Evolutionary conservation across 345 rosid species (phyloP).

Genomic region (Rhodomyrtus tomentosa): DNA sequence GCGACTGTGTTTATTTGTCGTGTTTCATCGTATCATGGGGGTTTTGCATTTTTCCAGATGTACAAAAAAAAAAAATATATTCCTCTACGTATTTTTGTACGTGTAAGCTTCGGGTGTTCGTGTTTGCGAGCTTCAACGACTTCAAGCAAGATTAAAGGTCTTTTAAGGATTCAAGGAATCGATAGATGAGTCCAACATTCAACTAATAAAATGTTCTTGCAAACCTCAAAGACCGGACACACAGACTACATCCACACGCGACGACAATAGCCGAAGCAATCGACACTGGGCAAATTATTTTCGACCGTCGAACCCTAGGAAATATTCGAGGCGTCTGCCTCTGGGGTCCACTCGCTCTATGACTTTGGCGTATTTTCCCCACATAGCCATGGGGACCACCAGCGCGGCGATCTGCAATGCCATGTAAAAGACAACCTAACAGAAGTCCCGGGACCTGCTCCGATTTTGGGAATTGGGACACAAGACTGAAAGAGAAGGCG

Average conservation of each 20-base stretch:
- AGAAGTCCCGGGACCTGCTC: not conserved
- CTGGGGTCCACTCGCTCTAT: not conserved
- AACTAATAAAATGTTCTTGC: not conserved
- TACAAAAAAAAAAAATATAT: not conserved
- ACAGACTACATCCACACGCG: no score
- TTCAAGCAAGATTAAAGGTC: no score
- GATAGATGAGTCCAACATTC: not conserved
- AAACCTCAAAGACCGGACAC: no score
- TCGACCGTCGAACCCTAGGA: not conserved
- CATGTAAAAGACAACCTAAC: not conserved
- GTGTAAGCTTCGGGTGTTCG: no score
- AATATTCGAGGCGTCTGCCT: not conserved
- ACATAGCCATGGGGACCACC: not conserved
- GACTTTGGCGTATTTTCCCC: fast-evolving
- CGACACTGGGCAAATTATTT: no score
- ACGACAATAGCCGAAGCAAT: no score
- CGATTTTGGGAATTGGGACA: not conserved
- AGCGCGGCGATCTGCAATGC: not conserved
- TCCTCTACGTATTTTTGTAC: no score
- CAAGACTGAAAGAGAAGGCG: not conserved
- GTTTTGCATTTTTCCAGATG: not conserved
- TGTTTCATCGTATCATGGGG: not conserved
- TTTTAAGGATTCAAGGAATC: no score
- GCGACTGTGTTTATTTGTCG: not conserved
- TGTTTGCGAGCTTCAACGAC: no score